Percentiles rank a stretch among this genome's conserved stretches.
These are phyloP conservation scores for Saururus chinensis DNA, from an alignment of 164 flowering plant genomes.

Conservation along the genomic window DNA sequence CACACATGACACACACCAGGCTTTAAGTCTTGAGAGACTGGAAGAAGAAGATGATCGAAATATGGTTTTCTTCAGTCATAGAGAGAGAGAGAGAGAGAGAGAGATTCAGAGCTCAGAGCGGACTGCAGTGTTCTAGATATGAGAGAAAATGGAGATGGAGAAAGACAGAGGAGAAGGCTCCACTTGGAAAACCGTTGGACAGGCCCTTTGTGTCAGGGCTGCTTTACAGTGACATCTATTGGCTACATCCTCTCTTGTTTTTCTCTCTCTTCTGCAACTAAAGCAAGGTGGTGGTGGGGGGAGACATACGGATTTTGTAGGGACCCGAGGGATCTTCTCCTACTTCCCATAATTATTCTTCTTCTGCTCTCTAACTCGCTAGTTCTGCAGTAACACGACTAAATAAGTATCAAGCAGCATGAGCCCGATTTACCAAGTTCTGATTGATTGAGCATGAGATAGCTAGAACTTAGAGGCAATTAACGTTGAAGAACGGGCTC, in stretches of 20 bases:
- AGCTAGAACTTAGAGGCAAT: too few relatives aligned
- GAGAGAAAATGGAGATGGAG: background rate
- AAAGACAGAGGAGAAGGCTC: background rate
- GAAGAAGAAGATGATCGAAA: too few relatives aligned
- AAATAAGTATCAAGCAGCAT: background rate
- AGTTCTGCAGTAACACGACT: background rate
- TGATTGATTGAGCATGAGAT: background rate
- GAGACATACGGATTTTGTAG: conserved; percentile 53
- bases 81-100: background rate
- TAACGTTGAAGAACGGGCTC: too few relatives aligned
- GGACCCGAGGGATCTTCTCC: conserved; percentile 47
- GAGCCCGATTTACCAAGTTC: background rate
- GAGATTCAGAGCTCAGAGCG: background rate
- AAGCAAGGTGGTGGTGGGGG: conserved; percentile 12
- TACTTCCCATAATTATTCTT: conserved; percentile 29
- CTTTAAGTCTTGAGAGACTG: background rate
- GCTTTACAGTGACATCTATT: background rate
- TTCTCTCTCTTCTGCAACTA: conserved; percentile 16
- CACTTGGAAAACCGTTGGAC: conserved; percentile 4
- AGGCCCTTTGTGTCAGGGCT: conserved; percentile 7
- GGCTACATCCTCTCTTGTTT: conserved; percentile 8
- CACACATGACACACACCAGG: background rate
- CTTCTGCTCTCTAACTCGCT: background rate
- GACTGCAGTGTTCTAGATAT: background rate
- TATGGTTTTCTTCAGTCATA: background rate